Evolutionary conservation across 495 filamentous ascomycete species (phyloP).

Genomic region (Rhizodiscina lignyota): DNA sequence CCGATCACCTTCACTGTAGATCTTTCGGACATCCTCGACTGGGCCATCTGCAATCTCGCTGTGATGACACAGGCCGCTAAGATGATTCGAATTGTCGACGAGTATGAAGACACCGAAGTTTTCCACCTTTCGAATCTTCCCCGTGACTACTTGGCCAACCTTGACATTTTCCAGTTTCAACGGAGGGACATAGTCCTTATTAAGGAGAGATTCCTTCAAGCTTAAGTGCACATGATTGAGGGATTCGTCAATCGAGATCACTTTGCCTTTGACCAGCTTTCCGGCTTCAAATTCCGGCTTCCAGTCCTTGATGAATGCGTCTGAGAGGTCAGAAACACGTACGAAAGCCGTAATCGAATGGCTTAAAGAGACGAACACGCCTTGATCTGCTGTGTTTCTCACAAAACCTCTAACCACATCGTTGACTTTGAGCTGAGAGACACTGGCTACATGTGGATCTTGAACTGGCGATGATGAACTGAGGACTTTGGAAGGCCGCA

Average conservation of each 20-base stretch:
- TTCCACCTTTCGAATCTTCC: conserved; percentile 81
- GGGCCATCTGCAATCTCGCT: conserved; percentile 73
- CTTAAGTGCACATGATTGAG: conserved; percentile 68
- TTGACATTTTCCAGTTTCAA: conserved; percentile 54
- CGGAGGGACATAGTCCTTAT: conserved; percentile 58
- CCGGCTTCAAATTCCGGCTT: conserved; percentile 71
- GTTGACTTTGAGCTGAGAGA: conserved; percentile 54
- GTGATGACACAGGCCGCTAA: conserved; percentile 83
- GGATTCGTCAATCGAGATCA: conserved; percentile 46
- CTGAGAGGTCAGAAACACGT: conserved; percentile 73
- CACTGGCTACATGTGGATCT: conserved; percentile 58
- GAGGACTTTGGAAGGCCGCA: conserved; percentile 72
- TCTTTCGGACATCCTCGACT: conserved; percentile 59
- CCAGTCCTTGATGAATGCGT: conserved; percentile 88
- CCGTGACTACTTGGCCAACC: conserved; percentile 64
- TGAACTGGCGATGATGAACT: conserved; percentile 72
- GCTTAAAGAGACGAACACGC: conserved; percentile 67
- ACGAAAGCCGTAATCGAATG: conserved; percentile 67
- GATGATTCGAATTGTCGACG: conserved; percentile 64
- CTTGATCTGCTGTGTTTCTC: conserved; percentile 69
- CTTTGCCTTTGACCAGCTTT: conserved; percentile 75
- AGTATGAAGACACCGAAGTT: conserved; percentile 91
- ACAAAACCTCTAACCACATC: conserved; percentile 81
- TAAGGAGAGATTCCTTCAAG: conserved; percentile 67
- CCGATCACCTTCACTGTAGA: conserved; percentile 74